phyloP scores from a whole-genome alignment of 225 moss, liverwort and hornwort genomes.

The Ulota crispa region DNA sequence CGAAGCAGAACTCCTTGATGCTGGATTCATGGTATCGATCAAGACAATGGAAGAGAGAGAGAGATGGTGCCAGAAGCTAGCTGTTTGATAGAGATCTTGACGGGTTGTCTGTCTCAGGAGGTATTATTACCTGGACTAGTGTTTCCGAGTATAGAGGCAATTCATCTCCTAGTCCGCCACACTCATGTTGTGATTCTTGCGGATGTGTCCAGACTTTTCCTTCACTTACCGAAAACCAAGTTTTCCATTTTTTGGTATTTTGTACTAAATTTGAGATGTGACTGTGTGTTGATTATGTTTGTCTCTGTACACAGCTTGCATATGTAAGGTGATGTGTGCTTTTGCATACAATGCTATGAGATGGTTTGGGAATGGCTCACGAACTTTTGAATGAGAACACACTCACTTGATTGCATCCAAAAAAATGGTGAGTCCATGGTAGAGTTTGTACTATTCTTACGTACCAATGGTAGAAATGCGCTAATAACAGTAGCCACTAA shows the following conservation, averaged over 20 bases:
- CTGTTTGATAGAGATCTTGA: not conserved
- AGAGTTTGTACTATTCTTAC: no score
- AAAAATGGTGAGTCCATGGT: no score
- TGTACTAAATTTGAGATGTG: not conserved
- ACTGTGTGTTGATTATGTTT: not conserved
- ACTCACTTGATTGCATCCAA: no score
- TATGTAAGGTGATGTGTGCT: no score
- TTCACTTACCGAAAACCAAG: slow-evolving; percentile 19
- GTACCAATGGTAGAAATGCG: no score
- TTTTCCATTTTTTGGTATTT: not conserved
- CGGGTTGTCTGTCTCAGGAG: not conserved
- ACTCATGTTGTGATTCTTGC: slow-evolving; percentile 34
- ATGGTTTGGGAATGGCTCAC: no score
- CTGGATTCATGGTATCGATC: not conserved
- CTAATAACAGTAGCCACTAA: no score
- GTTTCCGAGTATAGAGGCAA: slow-evolving; percentile 13
- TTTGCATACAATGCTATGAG: no score
- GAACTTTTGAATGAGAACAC: no score
- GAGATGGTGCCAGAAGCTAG: not conserved
- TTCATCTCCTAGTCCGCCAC: slow-evolving; percentile 9
- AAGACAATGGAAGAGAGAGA: not conserved
- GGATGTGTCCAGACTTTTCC: slow-evolving; percentile 23
- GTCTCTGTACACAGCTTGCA: not conserved
- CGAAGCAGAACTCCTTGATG: slow-evolving; percentile 14
- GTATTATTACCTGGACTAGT: not conserved